Evolutionary conservation across 192 early-diverging fungal genomes (phyloP).

Genomic region (Coemansia erecta): DNA sequence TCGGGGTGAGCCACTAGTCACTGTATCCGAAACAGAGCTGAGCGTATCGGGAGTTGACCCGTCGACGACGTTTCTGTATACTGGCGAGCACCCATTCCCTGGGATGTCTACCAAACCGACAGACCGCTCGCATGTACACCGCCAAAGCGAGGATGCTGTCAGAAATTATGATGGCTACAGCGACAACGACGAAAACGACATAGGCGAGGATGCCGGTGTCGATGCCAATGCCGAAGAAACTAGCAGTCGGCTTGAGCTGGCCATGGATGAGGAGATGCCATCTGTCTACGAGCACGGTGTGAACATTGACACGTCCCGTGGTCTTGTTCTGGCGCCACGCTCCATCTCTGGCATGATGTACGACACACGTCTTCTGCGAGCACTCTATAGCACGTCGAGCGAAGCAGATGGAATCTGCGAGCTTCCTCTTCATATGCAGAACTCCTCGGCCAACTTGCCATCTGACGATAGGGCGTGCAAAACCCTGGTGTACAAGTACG

Average conservation of each 20-base stretch:
- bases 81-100: slow-evolving; percentile 37
- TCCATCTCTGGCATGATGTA: slow-evolving; percentile 40
- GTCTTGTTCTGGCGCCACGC: slow-evolving; percentile 42
- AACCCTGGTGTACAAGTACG: slow-evolving; percentile 44
- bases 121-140: no score
- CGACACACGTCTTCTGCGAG: slow-evolving; percentile 26
- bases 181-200: neutral
- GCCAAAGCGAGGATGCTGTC: neutral
- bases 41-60: slow-evolving; percentile 23
- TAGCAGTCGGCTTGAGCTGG: slow-evolving; percentile 23
- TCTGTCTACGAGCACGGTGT: slow-evolving; percentile 40
- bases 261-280: slow-evolving; percentile 41
- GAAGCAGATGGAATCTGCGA: slow-evolving; percentile 5
- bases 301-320: slow-evolving; percentile 37
- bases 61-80: slow-evolving; percentile 40
- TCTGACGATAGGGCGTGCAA: slow-evolving; percentile 5
- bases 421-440: slow-evolving; percentile 13
- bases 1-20: neutral
- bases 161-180: neutral
- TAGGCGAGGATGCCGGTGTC: no score
- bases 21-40: neutral
- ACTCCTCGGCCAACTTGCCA: neutral
- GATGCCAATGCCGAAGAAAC: slow-evolving; percentile 14
- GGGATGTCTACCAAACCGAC: slow-evolving; percentile 7
- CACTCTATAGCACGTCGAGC: slow-evolving; percentile 8